phyloP scores from a whole-genome alignment of 257 asterid species.

The Paulownia fortunei region DNA sequence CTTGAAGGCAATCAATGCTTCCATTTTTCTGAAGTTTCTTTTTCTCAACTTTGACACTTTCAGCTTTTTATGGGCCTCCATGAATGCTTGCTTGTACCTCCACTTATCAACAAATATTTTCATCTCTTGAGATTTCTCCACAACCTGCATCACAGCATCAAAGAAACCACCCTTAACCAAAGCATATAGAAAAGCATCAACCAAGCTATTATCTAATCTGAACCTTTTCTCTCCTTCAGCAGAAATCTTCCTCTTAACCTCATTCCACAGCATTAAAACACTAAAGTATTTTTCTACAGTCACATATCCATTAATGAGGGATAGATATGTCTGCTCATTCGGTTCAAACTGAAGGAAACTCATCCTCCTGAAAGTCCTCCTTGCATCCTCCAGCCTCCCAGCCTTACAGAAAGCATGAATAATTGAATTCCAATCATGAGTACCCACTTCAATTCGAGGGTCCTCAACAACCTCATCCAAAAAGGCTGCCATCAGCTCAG shows the following conservation, averaged over 20 bases:
- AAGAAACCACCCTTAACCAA: constrained; percentile 96
- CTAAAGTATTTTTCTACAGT: constrained; percentile 69
- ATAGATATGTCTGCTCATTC: constrained; percentile 82
- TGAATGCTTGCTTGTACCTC: constrained; percentile 98
- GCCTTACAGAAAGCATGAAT: constrained; percentile 93
- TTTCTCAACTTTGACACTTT: constrained; percentile 71
- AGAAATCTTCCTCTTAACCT: constrained; percentile 71
- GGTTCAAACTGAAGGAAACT: constrained; percentile 82
- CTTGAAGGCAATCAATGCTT: constrained; percentile 84
- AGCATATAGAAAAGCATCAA: constrained; percentile 83
- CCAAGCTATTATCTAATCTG: constrained; percentile 60
- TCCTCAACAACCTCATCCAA: constrained; percentile 89
- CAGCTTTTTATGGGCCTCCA: constrained; percentile 96
- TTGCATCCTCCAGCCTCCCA: constrained; percentile 83
- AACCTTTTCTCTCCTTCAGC: constrained; percentile 58
- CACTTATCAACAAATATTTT: constrained; percentile 88
- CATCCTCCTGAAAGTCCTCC: constrained; percentile 94
- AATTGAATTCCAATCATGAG: constrained; percentile 97
- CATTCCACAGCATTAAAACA: constrained; percentile 92
- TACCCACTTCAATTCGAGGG: constrained; percentile 76
- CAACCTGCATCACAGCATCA: constrained; percentile 97
- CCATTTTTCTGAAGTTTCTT: constrained; percentile 73
- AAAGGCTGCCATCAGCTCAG: constrained; percentile 93
- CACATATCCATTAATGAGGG: constrained; percentile 83
- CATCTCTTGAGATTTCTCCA: constrained; percentile 75